phyloP scores from a whole-genome alignment of 2,329 filamentous ascomycete species.

The Cyphellophora attinorum region DNA sequence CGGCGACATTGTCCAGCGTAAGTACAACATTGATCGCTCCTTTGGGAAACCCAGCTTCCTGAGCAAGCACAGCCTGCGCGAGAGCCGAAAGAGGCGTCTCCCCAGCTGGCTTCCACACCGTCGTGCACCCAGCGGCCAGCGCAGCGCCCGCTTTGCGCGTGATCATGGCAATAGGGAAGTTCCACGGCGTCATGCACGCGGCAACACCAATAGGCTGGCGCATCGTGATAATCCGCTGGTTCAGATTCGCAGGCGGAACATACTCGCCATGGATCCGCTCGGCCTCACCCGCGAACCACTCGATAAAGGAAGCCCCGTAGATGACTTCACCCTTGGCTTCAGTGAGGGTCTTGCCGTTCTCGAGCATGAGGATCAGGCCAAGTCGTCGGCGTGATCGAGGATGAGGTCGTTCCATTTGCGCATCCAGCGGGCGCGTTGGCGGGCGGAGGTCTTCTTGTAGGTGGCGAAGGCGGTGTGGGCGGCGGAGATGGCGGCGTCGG shows the following conservation, averaged over 20 bases:
- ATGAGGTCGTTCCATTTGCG: conserved; percentile 60
- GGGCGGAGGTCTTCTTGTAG: conserved; percentile 51
- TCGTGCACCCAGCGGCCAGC: conserved; percentile 29
- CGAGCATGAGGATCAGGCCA: conserved; percentile 44
- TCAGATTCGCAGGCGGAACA: conserved; percentile 53
- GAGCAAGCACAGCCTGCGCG: conserved; percentile 23
- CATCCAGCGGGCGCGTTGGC: conserved; percentile 53
- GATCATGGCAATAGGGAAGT: conserved; percentile 73
- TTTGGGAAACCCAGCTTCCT: conserved; percentile 26
- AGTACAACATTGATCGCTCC: conserved; percentile 27
- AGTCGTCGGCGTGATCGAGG: conserved; percentile 54
- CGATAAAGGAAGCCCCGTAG: conserved; percentile 40
- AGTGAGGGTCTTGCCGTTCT: conserved; percentile 51
- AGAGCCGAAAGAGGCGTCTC: conserved; percentile 27
- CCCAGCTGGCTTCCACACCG: conserved; percentile 27
- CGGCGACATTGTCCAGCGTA: conserved; percentile 64
- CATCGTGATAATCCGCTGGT: conserved; percentile 66
- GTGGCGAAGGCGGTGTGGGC: conserved; percentile 60
- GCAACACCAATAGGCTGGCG: conserved; percentile 80
- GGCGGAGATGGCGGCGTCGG: conserved; percentile 68
- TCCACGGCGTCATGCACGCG: conserved; percentile 80
- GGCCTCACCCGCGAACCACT: conserved; percentile 46
- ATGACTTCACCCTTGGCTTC: conserved; percentile 40
- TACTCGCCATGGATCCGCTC: conserved; percentile 40
- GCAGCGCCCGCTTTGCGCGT: conserved; percentile 26